Evolutionary conservation across 2,329 filamentous ascomycete species (phyloP).

Genomic region (Clarireedia sp.): DNA sequence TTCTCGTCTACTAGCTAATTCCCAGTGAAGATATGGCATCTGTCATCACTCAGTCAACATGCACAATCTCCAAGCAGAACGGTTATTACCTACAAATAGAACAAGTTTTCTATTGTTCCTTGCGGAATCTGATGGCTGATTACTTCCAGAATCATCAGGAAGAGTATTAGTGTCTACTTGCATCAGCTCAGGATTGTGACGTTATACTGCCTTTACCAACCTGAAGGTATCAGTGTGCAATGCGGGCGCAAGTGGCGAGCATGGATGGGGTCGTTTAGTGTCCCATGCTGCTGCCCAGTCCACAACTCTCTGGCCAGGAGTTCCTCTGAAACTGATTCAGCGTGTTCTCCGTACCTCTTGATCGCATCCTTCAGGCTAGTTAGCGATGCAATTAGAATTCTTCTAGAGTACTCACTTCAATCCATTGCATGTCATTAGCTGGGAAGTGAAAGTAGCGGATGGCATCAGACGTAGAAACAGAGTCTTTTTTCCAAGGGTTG

Average conservation of each 20-base stretch:
- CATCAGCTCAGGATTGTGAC: too few relatives aligned
- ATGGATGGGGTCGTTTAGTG: conserved; percentile 16
- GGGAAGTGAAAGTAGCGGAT: conserved; percentile 20
- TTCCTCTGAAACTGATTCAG: conserved; percentile 2
- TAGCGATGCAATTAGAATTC: too few relatives aligned
- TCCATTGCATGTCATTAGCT: conserved; percentile 20
- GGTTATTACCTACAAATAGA: conserved; percentile 14
- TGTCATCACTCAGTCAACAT: neutral
- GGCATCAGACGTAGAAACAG: neutral
- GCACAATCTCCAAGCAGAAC: neutral
- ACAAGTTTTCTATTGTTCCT: conserved; percentile 10
- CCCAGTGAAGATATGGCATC: conserved; percentile 22
- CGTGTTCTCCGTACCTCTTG: conserved; percentile 12
- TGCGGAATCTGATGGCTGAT: neutral
- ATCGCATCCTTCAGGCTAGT: conserved; percentile 9
- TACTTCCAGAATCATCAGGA: neutral
- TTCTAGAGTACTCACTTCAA: conserved; percentile 11
- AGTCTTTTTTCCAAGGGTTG: conserved; percentile 4
- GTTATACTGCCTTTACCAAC: neutral
- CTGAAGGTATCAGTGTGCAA: conserved; percentile 12
- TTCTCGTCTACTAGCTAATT: conserved; percentile 15
- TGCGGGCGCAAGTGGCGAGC: conserved; percentile 17
- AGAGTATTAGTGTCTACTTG: neutral
- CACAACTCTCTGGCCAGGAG: conserved; percentile 18
- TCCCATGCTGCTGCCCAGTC: conserved; percentile 16